Percentiles rank a stretch among this genome's conserved stretches.
These are phyloP conservation scores for Lentinula boryana DNA, from an alignment of 768 basidiomycete species.

Conservation along the genomic window DNA sequence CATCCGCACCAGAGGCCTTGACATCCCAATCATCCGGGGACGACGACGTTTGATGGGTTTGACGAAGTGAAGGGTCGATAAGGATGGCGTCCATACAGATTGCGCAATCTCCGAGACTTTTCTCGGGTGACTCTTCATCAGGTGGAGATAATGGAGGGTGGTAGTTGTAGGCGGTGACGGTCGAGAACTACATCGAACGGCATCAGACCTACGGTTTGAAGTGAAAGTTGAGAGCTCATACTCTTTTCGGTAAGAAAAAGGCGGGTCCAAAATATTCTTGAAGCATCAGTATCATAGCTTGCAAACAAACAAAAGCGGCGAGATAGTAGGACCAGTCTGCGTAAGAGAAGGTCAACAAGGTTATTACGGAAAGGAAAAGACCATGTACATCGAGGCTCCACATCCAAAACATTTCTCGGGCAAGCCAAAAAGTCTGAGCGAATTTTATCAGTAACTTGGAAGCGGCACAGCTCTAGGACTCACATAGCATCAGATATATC, in stretches of 20 bases:
- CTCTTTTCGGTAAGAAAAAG: constrained; percentile 76
- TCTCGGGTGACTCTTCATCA: constrained; percentile 71
- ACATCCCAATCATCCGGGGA: neutral
- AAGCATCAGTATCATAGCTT: constrained; percentile 55
- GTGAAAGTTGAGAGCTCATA: constrained; percentile 24
- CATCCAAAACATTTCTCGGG: constrained; percentile 81
- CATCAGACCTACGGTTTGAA: neutral
- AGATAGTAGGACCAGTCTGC: constrained; percentile 64
- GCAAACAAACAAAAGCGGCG: constrained; percentile 52
- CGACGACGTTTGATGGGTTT: neutral
- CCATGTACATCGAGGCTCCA: constrained; percentile 63
- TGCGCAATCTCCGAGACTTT: constrained; percentile 79
- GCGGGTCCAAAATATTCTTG: constrained; percentile 76
- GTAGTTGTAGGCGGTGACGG: constrained; percentile 70
- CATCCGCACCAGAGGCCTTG: constrained; percentile 14
- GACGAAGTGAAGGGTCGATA: constrained; percentile 35
- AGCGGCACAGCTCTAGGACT: constrained; percentile 21
- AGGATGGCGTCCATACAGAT: constrained; percentile 91
- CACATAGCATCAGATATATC: constrained; percentile 69
- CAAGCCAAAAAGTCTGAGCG: constrained; percentile 74
- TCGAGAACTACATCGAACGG: constrained; percentile 40
- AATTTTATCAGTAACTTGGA: neutral
- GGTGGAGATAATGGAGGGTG: constrained; percentile 72
- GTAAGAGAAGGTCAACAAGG: neutral
- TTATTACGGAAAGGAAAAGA: constrained; percentile 5